Evolutionary conservation across 208 protist genomes (phyloP).

Genomic region (Trypanosoma cruzi): DNA sequence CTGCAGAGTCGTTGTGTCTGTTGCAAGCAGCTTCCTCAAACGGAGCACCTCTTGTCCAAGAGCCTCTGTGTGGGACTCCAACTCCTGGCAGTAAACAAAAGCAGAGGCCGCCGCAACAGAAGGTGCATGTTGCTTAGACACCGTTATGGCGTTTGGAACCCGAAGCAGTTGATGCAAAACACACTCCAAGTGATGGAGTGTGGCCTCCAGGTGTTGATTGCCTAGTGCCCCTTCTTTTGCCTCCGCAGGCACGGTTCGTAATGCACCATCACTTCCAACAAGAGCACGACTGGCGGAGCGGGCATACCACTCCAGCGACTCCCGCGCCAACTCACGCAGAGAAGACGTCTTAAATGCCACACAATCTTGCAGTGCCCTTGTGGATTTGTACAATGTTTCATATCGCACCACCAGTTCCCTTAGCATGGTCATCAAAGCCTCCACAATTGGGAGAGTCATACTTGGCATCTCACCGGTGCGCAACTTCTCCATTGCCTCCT

Average conservation of each 20-base stretch:
- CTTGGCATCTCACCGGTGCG: neutral
- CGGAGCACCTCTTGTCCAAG: conserved; percentile 45
- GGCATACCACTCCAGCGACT: conserved; percentile 25
- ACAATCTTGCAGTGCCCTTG: neutral
- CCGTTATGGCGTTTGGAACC: neutral
- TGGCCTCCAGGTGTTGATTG: conserved; percentile 16
- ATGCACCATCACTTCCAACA: neutral
- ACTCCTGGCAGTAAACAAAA: conserved; percentile 1
- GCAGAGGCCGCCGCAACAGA: conserved; percentile 6
- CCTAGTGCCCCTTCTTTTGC: neutral
- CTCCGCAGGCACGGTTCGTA: neutral
- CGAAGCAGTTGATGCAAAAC: conserved; percentile 1
- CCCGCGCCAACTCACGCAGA: conserved; percentile 11
- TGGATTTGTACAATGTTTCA: conserved; percentile 2
- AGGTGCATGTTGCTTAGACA: conserved; percentile 14
- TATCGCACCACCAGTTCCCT: neutral
- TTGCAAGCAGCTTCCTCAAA: conserved; percentile 35
- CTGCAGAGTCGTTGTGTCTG: conserved; percentile 4
- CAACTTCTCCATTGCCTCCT: conserved; percentile 3
- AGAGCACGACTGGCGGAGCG: conserved; percentile 2
- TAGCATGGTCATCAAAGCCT: conserved; percentile 9
- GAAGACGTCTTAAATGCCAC: neutral
- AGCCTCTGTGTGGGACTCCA: conserved; percentile 40
- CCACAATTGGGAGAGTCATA: conserved; percentile 1
- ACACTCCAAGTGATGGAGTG: conserved; percentile 20